Base-by-base conservation (phyloP, 192 early-diverging fungal species). In the Neocallimastix lanati region DNA sequence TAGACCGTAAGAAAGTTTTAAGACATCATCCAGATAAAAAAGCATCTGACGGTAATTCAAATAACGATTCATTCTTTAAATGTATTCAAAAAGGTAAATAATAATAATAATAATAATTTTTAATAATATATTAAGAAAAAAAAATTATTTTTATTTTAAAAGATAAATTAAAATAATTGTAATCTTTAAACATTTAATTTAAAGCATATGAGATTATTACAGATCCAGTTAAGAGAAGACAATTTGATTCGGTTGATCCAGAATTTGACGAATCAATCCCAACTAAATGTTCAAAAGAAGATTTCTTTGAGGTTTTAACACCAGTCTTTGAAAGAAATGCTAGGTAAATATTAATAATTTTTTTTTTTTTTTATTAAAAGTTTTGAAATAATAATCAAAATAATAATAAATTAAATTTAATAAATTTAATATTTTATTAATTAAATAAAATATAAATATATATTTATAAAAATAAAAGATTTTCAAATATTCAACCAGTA, bases 11-110 rank as follows among this genome's bases (percentile, higher is more conserved):
- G 79, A 98, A 97, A 91, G 98, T 98, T 37, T 91, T 99, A 78
- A 93, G 93, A 77, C 96, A 98, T 89, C 98, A 99, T 83, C 98
- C 98, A 40, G 98, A 99, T 87, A 99, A 99, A 93, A 97, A 96
- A 89, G 84, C 87, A 27, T 81, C 78, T 76, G 88, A 90, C 81
- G 92, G 90, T 35, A 85, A 87, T 76, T 83, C 86, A 35, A 93
- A 93, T 86, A 94, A 96, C 82, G 98, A 99, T 87, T 87, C 91
- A n/a, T 98, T 98, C 88, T 99, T 99, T 93, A 99, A 99, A 90
- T 99, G 98, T 85, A 93, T 98, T 79, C 95, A 97, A 83, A 91
- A 90, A 83, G 85, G 83, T 84, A 50, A 29, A 76, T 29, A 12
- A 25, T 3, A 15, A 79, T 38, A 7, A 12, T n/a, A n/a, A 4